Conservation (phyloP, 1,284 basidiomycete genomes). For the Rhizoctonia solani region DNA sequence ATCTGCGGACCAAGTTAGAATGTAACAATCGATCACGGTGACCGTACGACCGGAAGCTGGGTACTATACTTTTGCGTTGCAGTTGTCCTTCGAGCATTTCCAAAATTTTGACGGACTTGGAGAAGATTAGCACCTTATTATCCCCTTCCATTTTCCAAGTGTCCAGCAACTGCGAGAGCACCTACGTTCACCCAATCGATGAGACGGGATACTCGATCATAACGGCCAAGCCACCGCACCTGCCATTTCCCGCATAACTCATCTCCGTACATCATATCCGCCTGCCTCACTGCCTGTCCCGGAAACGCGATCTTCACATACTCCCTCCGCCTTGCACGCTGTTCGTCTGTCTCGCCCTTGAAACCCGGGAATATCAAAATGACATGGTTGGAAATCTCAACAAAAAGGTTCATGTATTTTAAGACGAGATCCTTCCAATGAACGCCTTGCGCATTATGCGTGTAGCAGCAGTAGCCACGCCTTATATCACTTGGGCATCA, state of each 20-base stretch:
- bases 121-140: slow-evolving; percentile 86
- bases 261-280: slow-evolving; percentile 60
- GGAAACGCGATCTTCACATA: slow-evolving; percentile 55
- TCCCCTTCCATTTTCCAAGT: slow-evolving; percentile 46
- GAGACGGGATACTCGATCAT: neutral
- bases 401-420: slow-evolving; percentile 74
- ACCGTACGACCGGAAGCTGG: neutral
- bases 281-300: slow-evolving; percentile 47
- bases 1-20: slow-evolving; percentile 47
- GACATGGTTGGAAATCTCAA: slow-evolving; percentile 82
- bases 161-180: slow-evolving; percentile 41
- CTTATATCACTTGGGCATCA: slow-evolving; percentile 46
- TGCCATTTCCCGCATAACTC: slow-evolving; percentile 84
- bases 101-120: slow-evolving; percentile 80
- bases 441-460: slow-evolving; percentile 61
- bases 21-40: neutral
- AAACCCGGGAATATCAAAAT: slow-evolving; percentile 76
- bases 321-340: slow-evolving; percentile 63
- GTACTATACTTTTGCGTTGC: slow-evolving; percentile 53
- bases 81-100: slow-evolving; percentile 78
- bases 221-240: slow-evolving; percentile 50
- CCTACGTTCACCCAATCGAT: neutral
- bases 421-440: slow-evolving; percentile 48
- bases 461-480: slow-evolving; percentile 67
- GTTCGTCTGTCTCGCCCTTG: slow-evolving; percentile 27